A percentile compares a stretch with the other conserved stretches of the same genome.
phyloP scores from a whole-genome alignment of 257 asterid genomes.

The Echium plantagineum region DNA sequence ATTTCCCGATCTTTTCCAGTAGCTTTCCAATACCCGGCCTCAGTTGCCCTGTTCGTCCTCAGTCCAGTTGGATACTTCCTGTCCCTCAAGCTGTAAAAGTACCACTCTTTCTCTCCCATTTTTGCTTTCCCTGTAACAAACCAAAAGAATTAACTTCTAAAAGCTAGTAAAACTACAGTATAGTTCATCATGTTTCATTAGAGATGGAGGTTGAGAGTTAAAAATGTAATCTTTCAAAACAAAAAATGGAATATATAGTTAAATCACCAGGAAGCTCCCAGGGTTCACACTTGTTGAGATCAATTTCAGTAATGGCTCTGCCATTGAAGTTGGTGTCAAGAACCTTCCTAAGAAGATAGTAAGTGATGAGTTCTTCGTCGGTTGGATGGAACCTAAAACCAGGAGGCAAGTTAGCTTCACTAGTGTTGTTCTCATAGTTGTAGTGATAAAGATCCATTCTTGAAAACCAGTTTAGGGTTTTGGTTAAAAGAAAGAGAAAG shows the following conservation, averaged over 20 bases:
- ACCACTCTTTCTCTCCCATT: conserved; percentile 96
- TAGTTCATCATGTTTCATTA: too few relatives aligned
- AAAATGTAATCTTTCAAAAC: background rate
- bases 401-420: conserved; percentile 53
- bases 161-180: too few relatives aligned
- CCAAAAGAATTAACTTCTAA: background rate
- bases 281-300: conserved; percentile 88
- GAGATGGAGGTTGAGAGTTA: too few relatives aligned
- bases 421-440: conserved; percentile 20
- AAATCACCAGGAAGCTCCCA: conserved; percentile 81
- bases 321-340: conserved; percentile 46
- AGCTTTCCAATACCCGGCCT: conserved; percentile 95
- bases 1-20: conserved; percentile 91
- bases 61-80: conserved; percentile 83
- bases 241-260: background rate
- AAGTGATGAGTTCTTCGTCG: conserved; percentile 81
- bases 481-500: background rate
- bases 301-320: conserved; percentile 79
- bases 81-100: conserved; percentile 77
- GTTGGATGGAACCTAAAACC: conserved; percentile 88
- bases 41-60: conserved; percentile 88
- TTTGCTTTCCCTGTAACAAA: conserved; percentile 44
- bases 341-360: conserved; percentile 71
- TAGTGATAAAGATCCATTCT: background rate
- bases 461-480: background rate